Conservation (phyloP, 345 rosid genomes). For the Pugionium dolabratum region DNA sequence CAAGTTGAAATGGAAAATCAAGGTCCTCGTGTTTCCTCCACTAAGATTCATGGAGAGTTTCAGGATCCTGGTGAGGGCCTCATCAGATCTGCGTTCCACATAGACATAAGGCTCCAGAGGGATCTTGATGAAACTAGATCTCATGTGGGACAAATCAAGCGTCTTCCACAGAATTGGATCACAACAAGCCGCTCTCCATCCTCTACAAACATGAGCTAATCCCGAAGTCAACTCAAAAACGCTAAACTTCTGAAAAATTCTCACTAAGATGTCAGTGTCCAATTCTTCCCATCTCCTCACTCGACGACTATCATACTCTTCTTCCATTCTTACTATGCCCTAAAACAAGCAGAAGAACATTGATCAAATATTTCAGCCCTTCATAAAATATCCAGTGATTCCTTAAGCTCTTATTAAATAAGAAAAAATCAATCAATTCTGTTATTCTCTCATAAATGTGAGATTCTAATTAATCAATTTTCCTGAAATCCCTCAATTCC, state of each 20-base stretch:
- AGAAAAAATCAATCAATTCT: neutral
- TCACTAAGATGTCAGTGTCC: conserved; percentile 68
- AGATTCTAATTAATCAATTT: conserved; percentile 1
- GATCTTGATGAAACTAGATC: conserved; percentile 70
- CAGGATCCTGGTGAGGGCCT: conserved; percentile 53
- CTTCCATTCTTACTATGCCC: conserved; percentile 39
- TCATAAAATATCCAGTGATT: neutral
- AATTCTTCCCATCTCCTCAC: conserved; percentile 80
- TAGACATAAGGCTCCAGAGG: conserved; percentile 77
- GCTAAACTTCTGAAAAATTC: conserved; percentile 59
- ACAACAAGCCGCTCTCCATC: conserved; percentile 76
- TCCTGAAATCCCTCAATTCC: neutral
- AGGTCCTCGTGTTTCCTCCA: conserved; percentile 51
- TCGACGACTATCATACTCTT: conserved; percentile 44
- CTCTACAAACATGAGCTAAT: conserved; percentile 73
- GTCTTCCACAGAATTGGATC: conserved; percentile 90
- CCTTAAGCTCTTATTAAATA: neutral
- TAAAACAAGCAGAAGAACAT: conserved; percentile 8
- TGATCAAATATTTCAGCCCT: neutral
- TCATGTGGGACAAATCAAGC: conserved; percentile 69
- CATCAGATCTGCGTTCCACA: conserved; percentile 59
- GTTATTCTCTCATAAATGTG: neutral
- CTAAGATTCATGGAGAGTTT: conserved; percentile 75
- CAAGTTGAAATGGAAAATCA: conserved; percentile 69
- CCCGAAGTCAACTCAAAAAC: conserved; percentile 62